These are phyloP conservation scores for Arthroderma sp. DNA, from an alignment of 2,329 filamentous ascomycete species.

Conservation along the genomic window DNA sequence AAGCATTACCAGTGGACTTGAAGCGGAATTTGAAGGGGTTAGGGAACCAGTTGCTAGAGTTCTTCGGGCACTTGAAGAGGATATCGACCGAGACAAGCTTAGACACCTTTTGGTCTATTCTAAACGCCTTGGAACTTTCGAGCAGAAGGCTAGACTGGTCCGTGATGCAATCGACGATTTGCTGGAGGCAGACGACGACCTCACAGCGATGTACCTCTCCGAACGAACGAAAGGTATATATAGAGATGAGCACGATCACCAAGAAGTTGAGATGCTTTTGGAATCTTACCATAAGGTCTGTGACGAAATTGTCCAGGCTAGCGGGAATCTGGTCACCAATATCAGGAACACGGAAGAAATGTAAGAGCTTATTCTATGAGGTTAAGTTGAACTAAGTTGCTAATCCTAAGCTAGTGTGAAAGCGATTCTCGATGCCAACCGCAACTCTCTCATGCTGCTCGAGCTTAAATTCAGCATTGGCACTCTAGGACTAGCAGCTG, in stretches of 20 bases:
- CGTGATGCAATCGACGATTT: conserved; percentile 91
- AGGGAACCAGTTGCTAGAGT: conserved; percentile 84
- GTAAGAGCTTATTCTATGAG: conserved; percentile 42
- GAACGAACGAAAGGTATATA: conserved; percentile 67
- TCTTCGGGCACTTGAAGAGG: conserved; percentile 81
- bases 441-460: conserved; percentile 93
- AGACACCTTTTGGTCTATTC: conserved; percentile 83
- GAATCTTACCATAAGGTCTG: conserved; percentile 97
- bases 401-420: conserved; percentile 56
- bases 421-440: conserved; percentile 93
- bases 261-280: conserved; percentile 90
- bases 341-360: conserved; percentile 98
- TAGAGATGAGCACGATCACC: conserved; percentile 73
- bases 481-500: conserved; percentile 85
- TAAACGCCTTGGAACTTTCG: conserved; percentile 91
- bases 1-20: conserved; percentile 79
- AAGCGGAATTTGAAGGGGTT: conserved; percentile 89
- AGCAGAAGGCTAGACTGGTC: conserved; percentile 90
- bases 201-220: conserved; percentile 88
- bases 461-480: conserved; percentile 94
- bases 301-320: conserved; percentile 94
- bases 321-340: conserved; percentile 80
- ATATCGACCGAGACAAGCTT: conserved; percentile 90
- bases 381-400: conserved; percentile 2
- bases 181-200: conserved; percentile 88